Evolutionary conservation across 2,329 filamentous ascomycete species (phyloP).

Genomic region (Akanthomyces lecanii): DNA sequence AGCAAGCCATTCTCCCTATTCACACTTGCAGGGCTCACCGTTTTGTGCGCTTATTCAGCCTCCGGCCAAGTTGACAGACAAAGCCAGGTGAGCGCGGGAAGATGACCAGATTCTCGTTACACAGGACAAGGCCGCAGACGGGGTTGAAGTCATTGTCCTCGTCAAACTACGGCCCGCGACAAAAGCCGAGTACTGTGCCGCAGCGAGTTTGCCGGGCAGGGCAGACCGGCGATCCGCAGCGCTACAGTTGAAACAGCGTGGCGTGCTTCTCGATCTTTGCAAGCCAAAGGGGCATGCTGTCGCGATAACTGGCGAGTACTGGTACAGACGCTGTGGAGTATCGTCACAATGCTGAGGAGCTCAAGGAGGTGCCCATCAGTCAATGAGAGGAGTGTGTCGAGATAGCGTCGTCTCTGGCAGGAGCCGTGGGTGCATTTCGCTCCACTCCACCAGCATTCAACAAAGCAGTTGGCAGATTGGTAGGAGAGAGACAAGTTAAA

Average conservation of each 20-base stretch:
- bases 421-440: conserved; percentile 5
- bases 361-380: background rate
- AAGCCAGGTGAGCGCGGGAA: background rate
- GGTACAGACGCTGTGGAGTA: background rate
- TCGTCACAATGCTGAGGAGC: conserved; percentile 7
- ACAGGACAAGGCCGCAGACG: background rate
- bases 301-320: background rate
- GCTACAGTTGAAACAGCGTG: conserved; percentile 24
- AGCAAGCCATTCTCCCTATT: background rate
- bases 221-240: conserved; percentile 19
- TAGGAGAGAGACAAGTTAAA: background rate
- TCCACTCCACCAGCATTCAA: conserved; percentile 5
- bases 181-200: background rate
- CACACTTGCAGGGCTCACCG: background rate
- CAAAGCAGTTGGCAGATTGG: background rate
- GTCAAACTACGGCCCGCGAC: background rate
- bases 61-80: background rate
- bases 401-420: conserved; percentile 6
- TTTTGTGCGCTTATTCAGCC: background rate
- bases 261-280: conserved; percentile 24
- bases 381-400: conserved; percentile 3
- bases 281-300: background rate
- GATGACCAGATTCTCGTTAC: background rate
- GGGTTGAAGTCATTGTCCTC: background rate
- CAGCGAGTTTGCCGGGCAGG: background rate